A percentile compares a stretch with the other conserved stretches of the same genome.
phyloP scores from a whole-genome alignment of 1,284 basidiomycete genomes.

The Moesziomyces aphidis region DNA sequence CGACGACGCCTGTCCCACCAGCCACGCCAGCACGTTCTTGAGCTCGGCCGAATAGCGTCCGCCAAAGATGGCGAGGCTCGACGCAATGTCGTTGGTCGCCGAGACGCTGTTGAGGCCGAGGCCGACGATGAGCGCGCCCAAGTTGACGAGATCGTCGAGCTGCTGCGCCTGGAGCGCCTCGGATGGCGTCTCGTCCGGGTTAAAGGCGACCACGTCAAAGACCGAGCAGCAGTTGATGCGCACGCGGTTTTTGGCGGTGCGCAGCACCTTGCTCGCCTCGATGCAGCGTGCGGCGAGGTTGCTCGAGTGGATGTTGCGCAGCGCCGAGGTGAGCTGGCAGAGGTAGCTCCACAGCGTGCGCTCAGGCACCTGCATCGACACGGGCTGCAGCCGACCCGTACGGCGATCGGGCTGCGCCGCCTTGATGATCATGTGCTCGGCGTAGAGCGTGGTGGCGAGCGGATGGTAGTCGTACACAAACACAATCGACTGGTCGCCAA shows the following conservation, averaged over 20 bases:
- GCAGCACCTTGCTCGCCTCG: conserved; percentile 86
- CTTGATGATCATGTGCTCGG: conserved; percentile 73
- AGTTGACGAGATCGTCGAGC: conserved; percentile 88
- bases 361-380: conserved; percentile 75
- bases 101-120: conserved; percentile 78
- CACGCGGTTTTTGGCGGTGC: conserved; percentile 85
- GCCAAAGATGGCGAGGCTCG: conserved; percentile 81
- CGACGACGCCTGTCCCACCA: conserved; percentile 72
- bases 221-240: conserved; percentile 61
- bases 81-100: conserved; percentile 76
- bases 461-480: conserved; percentile 94
- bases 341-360: conserved; percentile 93
- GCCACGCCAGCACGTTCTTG: conserved; percentile 81
- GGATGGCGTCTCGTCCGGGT: conserved; percentile 34
- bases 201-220: conserved; percentile 64
- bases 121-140: conserved; percentile 86
- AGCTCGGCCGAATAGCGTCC: conserved; percentile 84
- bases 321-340: conserved; percentile 86
- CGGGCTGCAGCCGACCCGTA: conserved; percentile 61
- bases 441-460: conserved; percentile 83
- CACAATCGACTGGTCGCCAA: conserved; percentile 86
- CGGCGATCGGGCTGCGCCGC: conserved; percentile 67
- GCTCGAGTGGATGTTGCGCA: conserved; percentile 85
- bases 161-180: conserved; percentile 64
- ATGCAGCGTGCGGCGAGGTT: conserved; percentile 85